phyloP scores from a whole-genome alignment of 2,329 filamentous ascomycete genomes.

The Catunica adiposa region DNA sequence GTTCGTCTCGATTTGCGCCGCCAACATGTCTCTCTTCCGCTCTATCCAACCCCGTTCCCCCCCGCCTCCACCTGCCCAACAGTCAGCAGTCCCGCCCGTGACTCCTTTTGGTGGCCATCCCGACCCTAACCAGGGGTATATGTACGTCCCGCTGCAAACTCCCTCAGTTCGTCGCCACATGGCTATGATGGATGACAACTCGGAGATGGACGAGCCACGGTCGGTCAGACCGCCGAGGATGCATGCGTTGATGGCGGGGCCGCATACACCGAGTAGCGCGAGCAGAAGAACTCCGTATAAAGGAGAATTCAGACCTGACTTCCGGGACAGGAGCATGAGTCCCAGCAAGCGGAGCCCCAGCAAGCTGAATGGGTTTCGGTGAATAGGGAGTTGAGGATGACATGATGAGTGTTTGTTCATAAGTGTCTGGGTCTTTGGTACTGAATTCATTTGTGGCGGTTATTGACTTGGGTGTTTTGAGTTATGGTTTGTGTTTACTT shows the following conservation, averaged over 20 bases:
- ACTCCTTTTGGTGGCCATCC: conserved; percentile 8
- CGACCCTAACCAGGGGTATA: conserved; percentile 23
- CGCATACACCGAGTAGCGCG: conserved; percentile 9
- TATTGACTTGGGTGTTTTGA: too few species aligned
- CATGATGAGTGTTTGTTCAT: background rate
- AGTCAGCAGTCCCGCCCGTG: conserved; percentile 1
- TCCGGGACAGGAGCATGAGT: conserved; percentile 11
- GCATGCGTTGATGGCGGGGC: conserved; percentile 8
- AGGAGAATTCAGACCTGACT: conserved; percentile 8
- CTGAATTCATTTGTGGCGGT: too few species aligned
- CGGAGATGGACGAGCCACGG: conserved; percentile 9
- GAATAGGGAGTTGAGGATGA: too few species aligned
- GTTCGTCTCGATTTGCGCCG: conserved; percentile 31
- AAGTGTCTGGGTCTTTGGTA: background rate
- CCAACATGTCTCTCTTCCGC: conserved; percentile 29
- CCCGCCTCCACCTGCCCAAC: background rate
- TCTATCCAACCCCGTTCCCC: conserved; percentile 1
- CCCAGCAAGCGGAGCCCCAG: conserved; percentile 13
- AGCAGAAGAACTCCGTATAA: conserved; percentile 3
- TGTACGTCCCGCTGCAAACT: conserved; percentile 27
- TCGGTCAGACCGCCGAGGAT: conserved; percentile 7
- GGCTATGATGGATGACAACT: conserved; percentile 10
- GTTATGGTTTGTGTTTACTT: too few species aligned
- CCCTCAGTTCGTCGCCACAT: conserved; percentile 22
- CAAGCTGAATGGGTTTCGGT: conserved; percentile 4